Evolutionary conservation across 345 rosid species (phyloP), one percentile per base, ranked within the genome.

Genomic region (Noccaea bulbosa): DNA sequence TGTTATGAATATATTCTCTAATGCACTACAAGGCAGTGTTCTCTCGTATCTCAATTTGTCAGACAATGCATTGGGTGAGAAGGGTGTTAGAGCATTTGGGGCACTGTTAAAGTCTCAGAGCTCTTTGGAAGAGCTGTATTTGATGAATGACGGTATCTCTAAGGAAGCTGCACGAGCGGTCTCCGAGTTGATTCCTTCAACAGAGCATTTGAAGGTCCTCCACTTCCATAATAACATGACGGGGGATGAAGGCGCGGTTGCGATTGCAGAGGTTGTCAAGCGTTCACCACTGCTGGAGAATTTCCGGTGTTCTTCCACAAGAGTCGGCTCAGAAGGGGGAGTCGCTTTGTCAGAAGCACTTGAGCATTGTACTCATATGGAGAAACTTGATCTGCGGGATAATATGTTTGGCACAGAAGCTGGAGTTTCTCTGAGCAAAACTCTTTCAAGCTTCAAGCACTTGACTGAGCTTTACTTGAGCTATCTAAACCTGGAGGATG

Each of bases 221-320:
- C 94, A 91, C 12, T 91, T 94, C 67, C 95, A 87, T 38, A 94
- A 91, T 62, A 91, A 93, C 77, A 91, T 91, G 98, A 93, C 94
- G 0, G 98, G 97, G 41, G 96, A 91, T 72, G 81, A 80, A 64
- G 98, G 97, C 34, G 93, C 92, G 11, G 54, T 82, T 64, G 87
- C 97, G 6, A 87, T 93, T 33, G 69, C 97, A 59, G 84, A 85
- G 69, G 82, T 88, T 58, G 82, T 91, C 82, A 83, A 79, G 79
- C 78, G 63, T 27, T 90, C 96, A 7, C 87, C 84, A 2, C 49
- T 80, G 27, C 69, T 88, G 78, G 92, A 88, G 79, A 87, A 87
- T 78, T 93, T 93, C 34, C 78, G 84, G 47, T 91, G 98, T 84
- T 93, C 96, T 30, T 91, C 98, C 33, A 90, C 96, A 1, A 87